Evolutionary conservation across 257 asterid genomes (phyloP).

Genomic region (Penstemon barbatus): DNA sequence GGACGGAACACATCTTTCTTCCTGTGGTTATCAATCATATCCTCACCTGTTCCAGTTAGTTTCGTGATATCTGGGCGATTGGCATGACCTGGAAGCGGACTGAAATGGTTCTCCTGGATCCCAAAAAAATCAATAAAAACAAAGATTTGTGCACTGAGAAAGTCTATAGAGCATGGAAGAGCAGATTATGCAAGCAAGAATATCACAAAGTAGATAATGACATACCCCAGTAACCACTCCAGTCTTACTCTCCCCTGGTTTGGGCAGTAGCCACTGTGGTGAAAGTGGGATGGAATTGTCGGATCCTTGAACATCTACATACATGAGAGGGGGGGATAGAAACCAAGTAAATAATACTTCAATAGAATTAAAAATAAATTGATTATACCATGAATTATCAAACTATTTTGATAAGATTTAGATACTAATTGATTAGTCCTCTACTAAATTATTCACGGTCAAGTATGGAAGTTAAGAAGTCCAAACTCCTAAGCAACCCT

Average conservation of each 20-base stretch:
- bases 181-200: conserved; percentile 11
- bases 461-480: neutral
- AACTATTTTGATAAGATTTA: neutral
- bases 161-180: neutral
- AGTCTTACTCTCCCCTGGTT: conserved; percentile 77
- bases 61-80: conserved; percentile 48
- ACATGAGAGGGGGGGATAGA: conserved; percentile 15
- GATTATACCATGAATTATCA: neutral
- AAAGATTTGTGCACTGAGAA: neutral
- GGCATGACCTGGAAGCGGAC: conserved; percentile 40
- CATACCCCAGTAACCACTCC: conserved; percentile 69
- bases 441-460: neutral
- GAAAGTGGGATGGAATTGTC: conserved; percentile 83
- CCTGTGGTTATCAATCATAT: conserved; percentile 52
- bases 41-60: conserved; percentile 56
- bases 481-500: neutral
- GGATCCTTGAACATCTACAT: conserved; percentile 67
- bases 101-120: conserved; percentile 62
- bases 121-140: conserved; percentile 1
- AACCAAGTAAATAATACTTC: conserved; percentile 1
- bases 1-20: conserved; percentile 95
- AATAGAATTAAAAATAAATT: conserved; percentile 1
- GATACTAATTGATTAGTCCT: neutral
- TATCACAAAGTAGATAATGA: conserved; percentile 22
- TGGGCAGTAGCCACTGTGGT: conserved; percentile 96